Base-by-base conservation (phyloP, 352 stramenopile genomes). In the Globisporangium iwayamae region DNA sequence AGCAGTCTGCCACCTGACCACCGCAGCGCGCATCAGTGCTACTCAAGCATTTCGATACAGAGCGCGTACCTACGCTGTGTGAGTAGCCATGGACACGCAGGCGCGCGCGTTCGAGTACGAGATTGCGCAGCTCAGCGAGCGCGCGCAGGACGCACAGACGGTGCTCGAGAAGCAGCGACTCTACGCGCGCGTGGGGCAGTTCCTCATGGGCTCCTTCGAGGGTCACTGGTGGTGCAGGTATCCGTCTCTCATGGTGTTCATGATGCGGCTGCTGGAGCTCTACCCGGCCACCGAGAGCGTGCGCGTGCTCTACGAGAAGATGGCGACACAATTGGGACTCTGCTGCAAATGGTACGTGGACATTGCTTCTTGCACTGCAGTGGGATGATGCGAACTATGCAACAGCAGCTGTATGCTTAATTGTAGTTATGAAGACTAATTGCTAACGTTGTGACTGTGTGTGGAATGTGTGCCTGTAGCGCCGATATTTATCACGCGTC, bases 401-500 rank as follows among this genome's bases (percentile, higher is more conserved):
- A 28, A 28, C 25, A 28, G 25, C 25, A 28, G 16, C 8, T 63
- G 14, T 16, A 47, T n/a, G 13, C 25, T 28, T 47, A 16, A n/a
- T 4, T 47, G 16, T 22, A 47, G 48, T 14, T 14, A 6, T 41
- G 51, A 20, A 43, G 30, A 9, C 51, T 57, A 43, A 57, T 30
- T 8, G 25, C 22, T 28, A 18, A 25, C 36, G n/a, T 25, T 34
- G 14, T 56, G 52, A 28, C 1, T 45, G 52, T 47, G 1, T 50
- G 25, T 28, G 25, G 25, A 28, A 14, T 11, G 7, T 14, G 4
- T 65, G 28, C 14, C n/a, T 55, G 14, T 55, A 96, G 87, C 56
- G 85, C 94, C n/a, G 83, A 96, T 52, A 76, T 89, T 38, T 96
- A 96, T 66, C 87, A 94, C 56, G 71, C 82, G 48, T 82, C 84